phyloP scores from a whole-genome alignment of 306 rosid species.

The Vigna radiata region DNA sequence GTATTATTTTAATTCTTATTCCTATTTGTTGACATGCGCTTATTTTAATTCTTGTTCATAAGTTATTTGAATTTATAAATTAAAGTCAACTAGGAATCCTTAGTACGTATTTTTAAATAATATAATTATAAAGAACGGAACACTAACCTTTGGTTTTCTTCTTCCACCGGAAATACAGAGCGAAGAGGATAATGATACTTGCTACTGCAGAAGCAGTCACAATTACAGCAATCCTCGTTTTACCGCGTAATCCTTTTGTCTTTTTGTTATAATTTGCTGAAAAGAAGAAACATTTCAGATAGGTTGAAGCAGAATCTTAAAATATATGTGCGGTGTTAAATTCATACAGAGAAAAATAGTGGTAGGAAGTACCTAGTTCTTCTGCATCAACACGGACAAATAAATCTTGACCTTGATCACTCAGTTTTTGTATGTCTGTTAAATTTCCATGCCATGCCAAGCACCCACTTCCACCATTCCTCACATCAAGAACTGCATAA shows the following conservation, averaged over 20 bases:
- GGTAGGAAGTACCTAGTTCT: slow-evolving; percentile 44
- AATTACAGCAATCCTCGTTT: slow-evolving; percentile 16
- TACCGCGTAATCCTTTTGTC: background rate
- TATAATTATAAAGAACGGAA: too few species aligned
- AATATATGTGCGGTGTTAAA: background rate
- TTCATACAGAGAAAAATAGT: background rate
- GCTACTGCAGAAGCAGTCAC: slow-evolving; percentile 2
- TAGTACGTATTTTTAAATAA: slow-evolving; percentile 1
- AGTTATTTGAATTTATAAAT: too few species aligned
- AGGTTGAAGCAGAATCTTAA: background rate
- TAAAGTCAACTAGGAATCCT: too few species aligned
- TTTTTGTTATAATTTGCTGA: slow-evolving; percentile 44
- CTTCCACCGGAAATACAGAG: background rate
- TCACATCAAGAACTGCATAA: slow-evolving; percentile 58
- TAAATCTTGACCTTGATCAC: slow-evolving; percentile 59
- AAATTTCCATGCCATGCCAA: slow-evolving; percentile 58
- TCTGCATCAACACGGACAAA: slow-evolving; percentile 60
- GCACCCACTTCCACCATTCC: slow-evolving; percentile 63
- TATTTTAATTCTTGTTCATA: too few species aligned
- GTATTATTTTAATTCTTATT: too few species aligned
- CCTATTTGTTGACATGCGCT: too few species aligned
- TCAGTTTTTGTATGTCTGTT: slow-evolving; percentile 30
- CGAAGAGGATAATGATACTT: background rate
- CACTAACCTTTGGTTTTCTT: slow-evolving; percentile 20
- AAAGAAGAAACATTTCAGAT: slow-evolving; percentile 14